phyloP scores from a whole-genome alignment of 148 eudicot species.

The Cornus florida region DNA sequence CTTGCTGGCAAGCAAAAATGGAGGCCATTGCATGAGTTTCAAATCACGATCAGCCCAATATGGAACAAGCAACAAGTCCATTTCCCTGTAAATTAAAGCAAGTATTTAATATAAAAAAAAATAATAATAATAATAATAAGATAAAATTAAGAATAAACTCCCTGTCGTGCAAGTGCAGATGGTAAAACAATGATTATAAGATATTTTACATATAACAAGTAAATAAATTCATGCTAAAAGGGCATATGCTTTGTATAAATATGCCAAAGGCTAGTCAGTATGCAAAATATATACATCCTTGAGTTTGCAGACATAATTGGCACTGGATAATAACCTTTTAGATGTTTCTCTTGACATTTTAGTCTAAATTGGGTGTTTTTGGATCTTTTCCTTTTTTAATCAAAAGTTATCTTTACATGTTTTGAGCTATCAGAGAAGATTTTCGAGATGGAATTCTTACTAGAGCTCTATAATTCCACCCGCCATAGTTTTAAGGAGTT shows the following conservation, averaged over 20 bases:
- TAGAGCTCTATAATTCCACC: too few species aligned
- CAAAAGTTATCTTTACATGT: background rate
- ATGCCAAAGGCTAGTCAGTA: background rate
- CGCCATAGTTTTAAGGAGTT: too few species aligned
- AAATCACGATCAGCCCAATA: constrained; percentile 92
- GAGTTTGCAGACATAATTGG: too few species aligned
- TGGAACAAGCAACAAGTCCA: constrained; percentile 94
- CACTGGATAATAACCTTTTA: background rate
- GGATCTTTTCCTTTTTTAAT: background rate
- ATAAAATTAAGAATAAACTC: background rate
- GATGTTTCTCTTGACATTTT: background rate
- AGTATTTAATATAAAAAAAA: background rate
- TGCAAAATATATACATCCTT: background rate
- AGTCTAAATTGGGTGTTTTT: background rate
- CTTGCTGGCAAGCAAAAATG: constrained; percentile 88
- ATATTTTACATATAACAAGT: background rate
- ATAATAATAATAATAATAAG: background rate
- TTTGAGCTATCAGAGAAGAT: too few species aligned
- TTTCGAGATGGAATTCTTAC: too few species aligned
- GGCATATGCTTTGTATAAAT: background rate
- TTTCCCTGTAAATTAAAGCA: constrained; percentile 56
- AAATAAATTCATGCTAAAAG: too few species aligned
- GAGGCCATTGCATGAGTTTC: constrained; percentile 96
- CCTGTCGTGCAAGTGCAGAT: too few species aligned
- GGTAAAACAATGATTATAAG: too few species aligned